These are phyloP conservation scores for Colletotrichum sp. DNA, from an alignment of 2,329 filamentous ascomycete species.

Conservation along the genomic window DNA sequence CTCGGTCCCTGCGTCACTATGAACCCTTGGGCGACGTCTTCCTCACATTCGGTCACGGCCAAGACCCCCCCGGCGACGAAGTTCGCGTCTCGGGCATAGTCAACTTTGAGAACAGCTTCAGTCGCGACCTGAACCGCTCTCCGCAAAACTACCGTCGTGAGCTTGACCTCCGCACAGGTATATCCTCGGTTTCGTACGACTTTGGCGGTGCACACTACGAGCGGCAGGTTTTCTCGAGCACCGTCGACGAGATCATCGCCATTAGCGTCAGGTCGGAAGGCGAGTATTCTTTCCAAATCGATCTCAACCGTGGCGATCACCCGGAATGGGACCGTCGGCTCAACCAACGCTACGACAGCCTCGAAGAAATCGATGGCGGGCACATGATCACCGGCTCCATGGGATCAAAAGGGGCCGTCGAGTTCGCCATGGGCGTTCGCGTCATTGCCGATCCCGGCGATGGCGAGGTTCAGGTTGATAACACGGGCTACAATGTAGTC, in stretches of 20 bases:
- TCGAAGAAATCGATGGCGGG: background rate
- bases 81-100: background rate
- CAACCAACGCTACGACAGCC: background rate
- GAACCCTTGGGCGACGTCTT: background rate
- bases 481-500: background rate
- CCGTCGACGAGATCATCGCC: background rate
- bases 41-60: background rate
- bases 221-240: background rate
- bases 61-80: background rate
- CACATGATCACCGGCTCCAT: slow-evolving; percentile 30
- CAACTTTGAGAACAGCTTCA: background rate
- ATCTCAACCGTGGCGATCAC: background rate
- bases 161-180: background rate
- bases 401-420: background rate
- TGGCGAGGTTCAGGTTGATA: background rate
- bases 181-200: background rate
- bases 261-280: background rate
- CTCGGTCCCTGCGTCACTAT: background rate
- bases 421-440: background rate
- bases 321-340: background rate
- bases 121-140: background rate
- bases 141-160: background rate
- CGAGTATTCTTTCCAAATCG: background rate
- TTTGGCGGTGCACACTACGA: background rate
- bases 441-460: background rate